Evolutionary conservation across 805 yeast genomes (phyloP), one percentile per base, ranked within the genome.

Genomic region (Wickerhamomyces sydowiorum): DNA sequence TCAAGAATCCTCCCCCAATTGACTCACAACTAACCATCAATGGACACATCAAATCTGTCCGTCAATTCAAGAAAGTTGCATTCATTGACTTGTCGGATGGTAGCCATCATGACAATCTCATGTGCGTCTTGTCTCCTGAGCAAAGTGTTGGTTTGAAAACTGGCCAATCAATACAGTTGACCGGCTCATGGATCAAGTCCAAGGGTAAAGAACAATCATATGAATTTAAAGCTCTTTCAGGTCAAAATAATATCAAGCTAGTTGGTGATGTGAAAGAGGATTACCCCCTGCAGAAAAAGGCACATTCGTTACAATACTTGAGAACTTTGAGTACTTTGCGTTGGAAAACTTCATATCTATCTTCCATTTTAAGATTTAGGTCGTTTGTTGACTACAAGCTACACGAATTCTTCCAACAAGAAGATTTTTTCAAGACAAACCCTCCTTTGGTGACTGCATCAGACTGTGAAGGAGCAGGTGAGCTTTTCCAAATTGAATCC

Each of bases 381-480:
- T 86, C 96, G 0, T 66, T 66, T 36, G 67, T 86, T 1, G 88
- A 87, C 50, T 49, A 65, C 2, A 60, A 67, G 24, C 51, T 89
- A 7, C 62, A 70, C 32, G 65, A 65, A 3, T 86, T 76, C 51
- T 86, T 87, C 59, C 64, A 68, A 17, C 42, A 55, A 0, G 52
- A 72, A 17, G 73, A 73, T 13, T 88, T 86, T 50, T 63, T 71
- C 13, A 90, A 87, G 64, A 88, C 86, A 0, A 70, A 80, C 21
- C 95, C 98, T 3, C 99, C 99, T 7, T 53, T 91, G 12, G 65
- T 91, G 19, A 93, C 99, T 0, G 70, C 86, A 10, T 78, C 95
- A 1, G 99, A 93, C 60, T 91, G 98, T 59, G 99, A 93, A 65
- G 98, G 99, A 15, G 97, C 96, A 3, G 98, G 98, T 5, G 98